Evolutionary conservation across 495 filamentous ascomycete species (phyloP), one percentile per base, ranked within the genome.

Genomic region (Aspergillus diversus): DNA sequence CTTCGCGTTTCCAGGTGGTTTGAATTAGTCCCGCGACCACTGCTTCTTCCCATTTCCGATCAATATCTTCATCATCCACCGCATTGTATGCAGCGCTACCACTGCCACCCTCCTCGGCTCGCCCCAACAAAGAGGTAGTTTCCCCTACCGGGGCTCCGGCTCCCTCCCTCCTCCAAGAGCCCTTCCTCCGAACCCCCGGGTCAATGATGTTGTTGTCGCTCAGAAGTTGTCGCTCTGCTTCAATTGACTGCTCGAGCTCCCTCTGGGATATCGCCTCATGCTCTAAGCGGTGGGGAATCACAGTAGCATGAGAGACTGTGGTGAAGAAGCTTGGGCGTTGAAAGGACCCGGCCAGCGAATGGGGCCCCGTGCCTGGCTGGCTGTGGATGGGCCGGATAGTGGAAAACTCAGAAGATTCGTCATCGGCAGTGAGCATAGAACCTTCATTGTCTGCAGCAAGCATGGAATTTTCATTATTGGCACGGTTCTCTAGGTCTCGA

Each of bases 1-100:
- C 83, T 77, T 97, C 92, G 61, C 91, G 84, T 66, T 87, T 86
- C 90, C 92, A 96, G 0, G 91, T 92, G 4, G 92, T 96, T 54
- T 90, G 86, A 63, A 96, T 90, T 61, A 82, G 77, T 7, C 91
- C 90, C 4, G 85, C 82, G 0, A 83, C 79, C 11, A 93, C 90
- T 2, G 91, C 90, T 42, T 89, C 87, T 59, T 92, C 89, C 92
- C 92, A 97, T 75, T 90, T 88, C 50, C 82, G 74, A 59, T 81
- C 77, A 43, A 81, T 77, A 47, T 80, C 77, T 15, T 79, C 73
- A 5, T 61, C 61, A 32, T 69, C 71, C 69, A 74, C 59, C 64
- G 68, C 60, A 77, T 74, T 35, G 61, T 77, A 61, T 15, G 42
- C 74, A 56, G 27, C 57, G 54, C 7, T 48, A 50, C 15, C 35